Evolutionary conservation across 805 yeast species (phyloP), one percentile per base, ranked within the genome.

Genomic region (Yamadazyma tumulicola): DNA sequence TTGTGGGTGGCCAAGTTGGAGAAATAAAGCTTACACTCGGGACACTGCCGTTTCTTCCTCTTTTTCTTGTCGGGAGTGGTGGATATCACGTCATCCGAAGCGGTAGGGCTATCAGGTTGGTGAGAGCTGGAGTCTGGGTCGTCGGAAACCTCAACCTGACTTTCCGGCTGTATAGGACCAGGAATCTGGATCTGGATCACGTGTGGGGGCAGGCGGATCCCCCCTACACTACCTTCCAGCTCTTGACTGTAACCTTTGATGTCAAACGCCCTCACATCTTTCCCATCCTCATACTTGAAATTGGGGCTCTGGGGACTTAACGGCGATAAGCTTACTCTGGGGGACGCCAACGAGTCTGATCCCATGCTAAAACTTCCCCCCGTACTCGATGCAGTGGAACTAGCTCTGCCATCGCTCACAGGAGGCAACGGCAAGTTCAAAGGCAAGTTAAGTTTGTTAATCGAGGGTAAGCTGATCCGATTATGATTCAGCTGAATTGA

Each of bases 1-100:
- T 77, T 78, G 58, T 85, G 96, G 5, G 95, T 86, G 17, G 91
- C 85, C 47, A 87, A 64, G 53, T 87, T 88, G 37, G 86, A 76
- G 57, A 81, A 88, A 51, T 65, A 79, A 36, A 76, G 66, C 43
- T 67, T 70, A 53, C 93, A 83, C 35, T 75, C 77, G 0, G 84
- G 81, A 51, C 93, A 83, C 57, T 79, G 81, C 54, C 79, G 72
- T 69, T 79, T 81, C 58, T 74, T 76, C 36, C 86, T 64, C 31
- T 35, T 35, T 21, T 34, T 34, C 32, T 35, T 22, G 3, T 20
- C 32, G 6, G 6, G 15, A 6, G 14, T 12, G 8, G 27, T 25
- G 14, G 27, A 25, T 6, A 16, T 26, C 5, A 12, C n/a, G 15
- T 26, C 29, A 11, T 11, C 8, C n/a, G 7, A 5, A 10, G 15